Evolutionary conservation across 2,329 filamentous ascomycete genomes (phyloP).

Genomic region (Aspergillus sp.): DNA sequence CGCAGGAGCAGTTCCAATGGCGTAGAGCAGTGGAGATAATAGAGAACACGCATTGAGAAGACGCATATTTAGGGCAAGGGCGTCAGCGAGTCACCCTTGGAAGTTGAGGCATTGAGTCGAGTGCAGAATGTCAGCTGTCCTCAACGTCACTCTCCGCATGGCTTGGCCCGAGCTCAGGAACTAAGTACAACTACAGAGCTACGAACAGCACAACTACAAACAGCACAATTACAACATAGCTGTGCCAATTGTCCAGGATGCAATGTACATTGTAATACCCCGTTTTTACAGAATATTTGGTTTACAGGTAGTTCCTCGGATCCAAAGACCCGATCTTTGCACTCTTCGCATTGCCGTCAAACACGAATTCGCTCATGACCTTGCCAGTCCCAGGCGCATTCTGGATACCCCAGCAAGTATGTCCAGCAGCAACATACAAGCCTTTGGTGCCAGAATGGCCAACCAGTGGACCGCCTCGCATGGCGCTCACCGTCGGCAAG

Average conservation of each 20-base stretch:
- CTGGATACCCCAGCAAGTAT: constrained; percentile 98
- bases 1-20: constrained; percentile 19
- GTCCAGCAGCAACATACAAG: constrained; percentile 72
- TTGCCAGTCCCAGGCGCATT: constrained; percentile 84
- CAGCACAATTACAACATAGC: not conserved
- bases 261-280: not conserved
- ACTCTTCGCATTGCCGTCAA: constrained; percentile 61
- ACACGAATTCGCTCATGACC: constrained; percentile 67
- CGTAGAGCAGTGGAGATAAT: constrained; percentile 18
- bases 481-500: constrained; percentile 60
- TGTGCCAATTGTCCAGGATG: not conserved
- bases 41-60: constrained; percentile 17
- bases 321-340: constrained; percentile 58
- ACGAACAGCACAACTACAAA: not conserved
- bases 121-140: constrained; percentile 9
- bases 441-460: constrained; percentile 65
- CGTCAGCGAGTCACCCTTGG: constrained; percentile 11
- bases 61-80: constrained; percentile 21
- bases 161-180: constrained; percentile 24
- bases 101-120: constrained; percentile 9
- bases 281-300: not conserved
- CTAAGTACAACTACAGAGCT: not conserved
- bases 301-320: constrained; percentile 48
- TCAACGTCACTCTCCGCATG: constrained; percentile 18
- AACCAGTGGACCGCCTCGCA: constrained; percentile 61